Evolutionary conservation across 352 stramenopile species (phyloP), one percentile per base, ranked within the genome.

Genomic region (Pythium rishiriense): DNA sequence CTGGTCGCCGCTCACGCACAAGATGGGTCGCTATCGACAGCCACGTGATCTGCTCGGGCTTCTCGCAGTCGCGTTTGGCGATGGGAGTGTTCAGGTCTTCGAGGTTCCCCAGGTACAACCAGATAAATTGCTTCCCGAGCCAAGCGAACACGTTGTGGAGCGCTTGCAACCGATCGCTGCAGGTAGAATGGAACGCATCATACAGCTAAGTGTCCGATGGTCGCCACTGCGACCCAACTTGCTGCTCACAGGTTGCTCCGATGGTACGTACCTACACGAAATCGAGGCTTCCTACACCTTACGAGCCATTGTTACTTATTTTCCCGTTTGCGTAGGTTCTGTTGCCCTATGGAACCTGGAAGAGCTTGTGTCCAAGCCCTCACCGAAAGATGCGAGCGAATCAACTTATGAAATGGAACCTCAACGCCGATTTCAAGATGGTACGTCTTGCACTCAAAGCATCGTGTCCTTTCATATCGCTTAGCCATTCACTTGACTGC

Each of bases 311-410:
- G 37, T 43, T 21, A 45, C 29, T 45, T 4, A 39, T 37, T 17
- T 9, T 17, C 10, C 11, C 59, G 9, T 4, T 25, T 15, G 3
- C 67, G 1, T 31, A 95, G 87, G 87, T 21, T 93, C 83, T 0
- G 70, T 94, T 8, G 79, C 78, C 8, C 58, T 96, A 1, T 96
- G 87, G 87, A 93, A 94, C 50, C 67, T 94, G 39, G 74, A 88
- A 42, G 58, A 69, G 19, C 45, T 78, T 37, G 28, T 69, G 9
- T 69, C 63, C 1, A 64, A 64, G 25, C 28, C 37, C 1, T 43
- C 26, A 39, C 29, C 53, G 0, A 37, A 12, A 37, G 46, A 56
- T 11, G 55, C 15, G 14, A 48, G 45, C 11, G 53, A 28, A 0
- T 48, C 72, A 14, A 43, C 48, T 31, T 60, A 72, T 4, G 58